These are phyloP conservation scores for Neonectria faginata DNA, from an alignment of 2,329 filamentous ascomycete species.

Conservation along the genomic window DNA sequence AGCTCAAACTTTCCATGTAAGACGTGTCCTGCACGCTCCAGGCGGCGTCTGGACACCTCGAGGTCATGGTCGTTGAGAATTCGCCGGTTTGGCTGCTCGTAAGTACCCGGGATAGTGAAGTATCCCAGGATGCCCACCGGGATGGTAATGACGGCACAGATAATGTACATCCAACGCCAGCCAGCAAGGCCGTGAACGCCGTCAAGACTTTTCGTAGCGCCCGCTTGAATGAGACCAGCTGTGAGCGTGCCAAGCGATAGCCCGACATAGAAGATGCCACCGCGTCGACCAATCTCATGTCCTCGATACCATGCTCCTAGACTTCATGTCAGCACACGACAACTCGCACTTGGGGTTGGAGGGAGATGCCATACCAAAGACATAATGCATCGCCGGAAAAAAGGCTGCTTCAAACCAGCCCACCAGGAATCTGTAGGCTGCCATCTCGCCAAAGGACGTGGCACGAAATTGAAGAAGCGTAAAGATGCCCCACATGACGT, in stretches of 20 bases:
- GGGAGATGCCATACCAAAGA: slow-evolving; percentile 8
- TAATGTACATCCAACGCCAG: slow-evolving; percentile 68
- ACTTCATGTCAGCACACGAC: not conserved
- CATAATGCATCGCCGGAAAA: slow-evolving; percentile 31
- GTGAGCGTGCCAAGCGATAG: slow-evolving; percentile 64
- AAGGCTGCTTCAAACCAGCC: slow-evolving; percentile 60
- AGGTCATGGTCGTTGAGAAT: slow-evolving; percentile 61
- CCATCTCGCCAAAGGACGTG: slow-evolving; percentile 60
- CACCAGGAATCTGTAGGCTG: slow-evolving; percentile 65
- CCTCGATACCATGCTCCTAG: slow-evolving; percentile 57
- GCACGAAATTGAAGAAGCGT: slow-evolving; percentile 66
- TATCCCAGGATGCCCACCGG: slow-evolving; percentile 62
- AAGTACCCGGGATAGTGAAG: slow-evolving; percentile 61
- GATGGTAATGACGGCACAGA: slow-evolving; percentile 65
- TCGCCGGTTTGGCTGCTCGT: slow-evolving; percentile 59
- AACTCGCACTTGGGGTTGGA: too few relatives aligned
- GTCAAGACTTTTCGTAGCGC: slow-evolving; percentile 53
- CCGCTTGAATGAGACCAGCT: slow-evolving; percentile 61
- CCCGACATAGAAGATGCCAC: slow-evolving; percentile 62
- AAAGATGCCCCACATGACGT: slow-evolving; percentile 66
- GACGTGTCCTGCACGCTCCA: slow-evolving; percentile 58
- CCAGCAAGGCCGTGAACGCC: slow-evolving; percentile 59
- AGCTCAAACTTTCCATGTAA: slow-evolving; percentile 52
- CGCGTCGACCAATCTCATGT: slow-evolving; percentile 60
- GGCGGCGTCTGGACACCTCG: slow-evolving; percentile 56